Percentiles rank a stretch among this genome's conserved stretches.
phyloP scores from a whole-genome alignment of 2,329 filamentous ascomycete genomes.

The Xylaria sp. region DNA sequence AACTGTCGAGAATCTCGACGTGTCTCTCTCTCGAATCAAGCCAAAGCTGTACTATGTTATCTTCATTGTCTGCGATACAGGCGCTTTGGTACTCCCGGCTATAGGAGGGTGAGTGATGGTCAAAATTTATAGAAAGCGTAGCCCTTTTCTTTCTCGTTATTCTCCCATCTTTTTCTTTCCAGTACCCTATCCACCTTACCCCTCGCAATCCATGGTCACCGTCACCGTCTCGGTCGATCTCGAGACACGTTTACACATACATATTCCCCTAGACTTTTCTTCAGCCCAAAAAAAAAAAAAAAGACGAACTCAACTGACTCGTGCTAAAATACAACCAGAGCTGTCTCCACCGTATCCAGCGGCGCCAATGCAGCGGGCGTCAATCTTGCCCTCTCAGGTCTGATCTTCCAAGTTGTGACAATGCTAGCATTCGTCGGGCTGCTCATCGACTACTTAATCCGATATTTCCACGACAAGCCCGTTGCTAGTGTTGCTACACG shows the following conservation, averaged over 20 bases:
- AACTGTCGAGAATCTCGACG: conserved; percentile 44
- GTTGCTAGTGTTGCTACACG: conserved; percentile 26
- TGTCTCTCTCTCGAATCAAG: conserved; percentile 33
- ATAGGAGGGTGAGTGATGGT: conserved; percentile 42
- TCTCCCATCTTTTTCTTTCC: background rate
- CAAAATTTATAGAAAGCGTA: no score
- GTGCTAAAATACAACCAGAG: no score
- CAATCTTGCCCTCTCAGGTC: conserved; percentile 57
- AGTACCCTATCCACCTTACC: no score
- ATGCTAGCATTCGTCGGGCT: conserved; percentile 58
- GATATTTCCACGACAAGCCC: conserved; percentile 31
- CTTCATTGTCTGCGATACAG: conserved; percentile 49
- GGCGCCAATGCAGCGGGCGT: conserved; percentile 55
- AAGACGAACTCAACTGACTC: no score
- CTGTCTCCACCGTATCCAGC: conserved; percentile 48
- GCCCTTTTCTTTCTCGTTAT: background rate
- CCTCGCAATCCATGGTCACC: no score
- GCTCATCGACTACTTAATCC: conserved; percentile 51
- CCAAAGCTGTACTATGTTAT: conserved; percentile 38
- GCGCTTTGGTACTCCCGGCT: conserved; percentile 52
- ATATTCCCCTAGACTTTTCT: no score
- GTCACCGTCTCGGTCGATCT: no score
- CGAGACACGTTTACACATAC: no score
- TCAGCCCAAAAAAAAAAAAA: no score
- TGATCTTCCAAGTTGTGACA: conserved; percentile 63